Evolutionary conservation across 345 rosid species (phyloP), one percentile per base, ranked within the genome.

Genomic region (Eucalyptus globulus): DNA sequence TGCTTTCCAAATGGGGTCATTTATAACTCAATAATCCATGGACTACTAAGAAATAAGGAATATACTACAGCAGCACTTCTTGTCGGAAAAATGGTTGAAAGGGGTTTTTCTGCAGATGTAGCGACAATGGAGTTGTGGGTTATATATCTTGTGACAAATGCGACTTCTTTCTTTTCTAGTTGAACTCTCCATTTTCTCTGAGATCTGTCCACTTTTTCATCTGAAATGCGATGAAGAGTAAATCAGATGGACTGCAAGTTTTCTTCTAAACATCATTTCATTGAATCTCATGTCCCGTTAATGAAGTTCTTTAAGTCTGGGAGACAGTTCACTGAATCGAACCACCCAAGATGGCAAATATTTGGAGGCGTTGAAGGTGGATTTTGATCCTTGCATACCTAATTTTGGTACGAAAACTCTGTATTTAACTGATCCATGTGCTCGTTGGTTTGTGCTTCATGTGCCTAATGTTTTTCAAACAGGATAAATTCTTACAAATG

Each of bases 381-480:
- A 69, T 69, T 34, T 34, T 34, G 80, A 9, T 69, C 19, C 80
- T 34, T 3, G 4, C 3, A 69, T 34, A 69, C 80, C 80, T 69
- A 34, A 26, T 44, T 69, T 34, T 7, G 0, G 44, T 16, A 34
- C 2, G 14, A 34, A 34, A 69, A 31, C 80, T 31, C 40, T 67
- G 22, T 16, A 16, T 31, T 2, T 67, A 0, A 31, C 11, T 31
- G 40, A 21, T 47, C 9, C 2, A 2, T 69, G 22, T 31, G 5
- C 40, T n/a, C 11, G 0, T 16, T 0, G 0, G 21, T 31, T 31
- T 1, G 43, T 69, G 43, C 80, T 31, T 31, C 43, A 4, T 1
- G 12, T 31, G 80, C 80, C 80, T 31, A 67, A 31, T 14, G 40
- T 67, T 67, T 37, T 67, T 67, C 80, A 0, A n/a, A 2, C 80